Percentiles rank a stretch among this genome's conserved stretches.
These are phyloP conservation scores for Ulota crispa DNA, from an alignment of 225 moss, liverwort and hornwort species.

Conservation along the genomic window DNA sequence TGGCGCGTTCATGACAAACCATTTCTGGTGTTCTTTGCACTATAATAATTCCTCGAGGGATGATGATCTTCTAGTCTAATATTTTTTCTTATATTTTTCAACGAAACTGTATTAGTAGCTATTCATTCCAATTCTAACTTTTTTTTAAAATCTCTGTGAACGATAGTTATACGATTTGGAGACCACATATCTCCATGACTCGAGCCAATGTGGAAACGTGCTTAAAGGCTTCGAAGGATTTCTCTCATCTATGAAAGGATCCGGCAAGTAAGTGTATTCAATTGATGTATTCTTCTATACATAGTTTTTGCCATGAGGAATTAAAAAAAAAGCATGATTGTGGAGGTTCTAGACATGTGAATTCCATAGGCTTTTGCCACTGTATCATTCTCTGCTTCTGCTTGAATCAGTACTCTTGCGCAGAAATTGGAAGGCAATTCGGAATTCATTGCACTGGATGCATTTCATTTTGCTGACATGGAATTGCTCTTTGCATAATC, in stretches of 20 bases:
- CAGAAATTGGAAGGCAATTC: neutral
- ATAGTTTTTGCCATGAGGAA: neutral
- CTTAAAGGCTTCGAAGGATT: conserved; percentile 96
- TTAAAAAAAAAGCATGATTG: neutral
- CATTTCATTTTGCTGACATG: neutral
- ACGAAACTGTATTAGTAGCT: neutral
- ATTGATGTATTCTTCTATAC: neutral
- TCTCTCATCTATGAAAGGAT: conserved; percentile 84
- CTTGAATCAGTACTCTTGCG: neutral
- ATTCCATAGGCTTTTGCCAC: neutral
- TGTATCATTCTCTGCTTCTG: neutral
- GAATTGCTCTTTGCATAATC: neutral
- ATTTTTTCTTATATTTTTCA: neutral
- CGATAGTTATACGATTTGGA: conserved; percentile 90
- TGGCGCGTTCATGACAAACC: neutral
- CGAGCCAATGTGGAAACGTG: conserved; percentile 90
- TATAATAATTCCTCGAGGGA: neutral
- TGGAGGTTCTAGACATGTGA: neutral
- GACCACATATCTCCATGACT: conserved; percentile 93
- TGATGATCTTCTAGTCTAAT: neutral
- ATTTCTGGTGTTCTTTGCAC: neutral
- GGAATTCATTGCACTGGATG: neutral
- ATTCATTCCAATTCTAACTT: conserved; percentile 9
- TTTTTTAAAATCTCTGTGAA: neutral
- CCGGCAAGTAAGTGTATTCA: conserved; percentile 73